Evolutionary conservation across 129 eudicot species (phyloP).

Genomic region (Lactuca sativa): DNA sequence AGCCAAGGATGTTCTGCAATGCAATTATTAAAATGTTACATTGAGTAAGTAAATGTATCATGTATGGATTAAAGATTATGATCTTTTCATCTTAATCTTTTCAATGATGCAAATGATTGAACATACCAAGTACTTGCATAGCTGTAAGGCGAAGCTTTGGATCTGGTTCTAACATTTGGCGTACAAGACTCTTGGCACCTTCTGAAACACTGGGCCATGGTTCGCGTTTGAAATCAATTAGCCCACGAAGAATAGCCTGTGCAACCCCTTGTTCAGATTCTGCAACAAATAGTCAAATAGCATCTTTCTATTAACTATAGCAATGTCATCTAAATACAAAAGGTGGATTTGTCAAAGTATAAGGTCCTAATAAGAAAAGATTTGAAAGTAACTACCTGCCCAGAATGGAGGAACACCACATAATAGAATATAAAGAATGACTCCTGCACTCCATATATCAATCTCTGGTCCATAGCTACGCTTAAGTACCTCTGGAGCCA

Average conservation of each 20-base stretch:
- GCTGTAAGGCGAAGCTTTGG: conserved; percentile 79
- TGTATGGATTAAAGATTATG: not conserved
- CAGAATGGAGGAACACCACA: conserved; percentile 94
- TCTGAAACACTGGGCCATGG: conserved; percentile 97
- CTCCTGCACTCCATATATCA: conserved; percentile 96
- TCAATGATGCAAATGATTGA: conserved; percentile 2
- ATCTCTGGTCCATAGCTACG: conserved; percentile 90
- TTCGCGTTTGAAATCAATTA: conserved; percentile 79
- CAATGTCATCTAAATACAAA: too few species aligned
- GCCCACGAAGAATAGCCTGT: conserved; percentile 88
- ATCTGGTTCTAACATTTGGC: conserved; percentile 90
- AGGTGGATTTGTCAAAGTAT: too few species aligned
- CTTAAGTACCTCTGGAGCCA: conserved; percentile 91
- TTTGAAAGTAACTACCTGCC: conserved; percentile 56
- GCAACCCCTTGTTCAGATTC: conserved; percentile 98
- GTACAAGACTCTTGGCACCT: conserved; percentile 77
- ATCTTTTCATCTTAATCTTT: too few species aligned
- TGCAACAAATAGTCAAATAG: conserved; percentile 25
- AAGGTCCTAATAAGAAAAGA: not conserved
- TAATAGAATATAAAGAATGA: conserved; percentile 71
- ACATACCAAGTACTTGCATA: conserved; percentile 79
- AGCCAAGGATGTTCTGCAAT: conserved; percentile 71
- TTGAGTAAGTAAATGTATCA: not conserved
- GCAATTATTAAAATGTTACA: not conserved
- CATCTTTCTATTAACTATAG: too few species aligned